Evolutionary conservation across 768 basidiomycete genomes (phyloP).

Genomic region (Xerocomellus chrysenteron): DNA sequence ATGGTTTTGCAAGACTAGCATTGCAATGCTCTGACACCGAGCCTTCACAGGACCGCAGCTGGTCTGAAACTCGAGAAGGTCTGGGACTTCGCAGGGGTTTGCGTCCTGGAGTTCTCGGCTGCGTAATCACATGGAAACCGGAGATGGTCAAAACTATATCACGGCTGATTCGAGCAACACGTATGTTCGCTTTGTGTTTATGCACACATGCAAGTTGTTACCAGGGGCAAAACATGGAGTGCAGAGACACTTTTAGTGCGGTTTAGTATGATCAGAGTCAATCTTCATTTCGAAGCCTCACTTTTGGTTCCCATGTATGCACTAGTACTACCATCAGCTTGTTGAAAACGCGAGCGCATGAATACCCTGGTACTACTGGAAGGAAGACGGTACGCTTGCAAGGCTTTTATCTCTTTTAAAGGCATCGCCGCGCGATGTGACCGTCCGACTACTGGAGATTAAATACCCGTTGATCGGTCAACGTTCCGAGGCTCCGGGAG

Average conservation of each 20-base stretch:
- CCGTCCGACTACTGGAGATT: constrained; percentile 79
- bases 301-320: too few relatives aligned
- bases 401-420: constrained; percentile 88
- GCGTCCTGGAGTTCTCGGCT: constrained; percentile 25
- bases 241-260: too few relatives aligned
- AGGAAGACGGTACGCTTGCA: constrained; percentile 84
- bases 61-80: constrained; percentile 32
- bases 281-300: too few relatives aligned
- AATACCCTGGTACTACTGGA: too few relatives aligned
- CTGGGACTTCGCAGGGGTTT: constrained; percentile 31
- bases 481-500: constrained; percentile 50
- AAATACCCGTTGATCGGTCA: constrained; percentile 81
- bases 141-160: not conserved
- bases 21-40: constrained; percentile 1
- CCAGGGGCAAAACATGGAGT: too few relatives aligned
- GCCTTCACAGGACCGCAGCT: constrained; percentile 15
- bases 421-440: constrained; percentile 83
- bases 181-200: constrained; percentile 1
- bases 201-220: too few relatives aligned
- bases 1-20: not conserved
- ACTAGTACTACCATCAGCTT: too few relatives aligned
- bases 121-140: constrained; percentile 17
- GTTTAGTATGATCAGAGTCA: too few relatives aligned
- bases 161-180: not conserved
- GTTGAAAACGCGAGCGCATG: too few relatives aligned